Evolutionary conservation across 148 eudicot genomes (phyloP), one percentile per base, ranked within the genome.

Genomic region (Silene conica): DNA sequence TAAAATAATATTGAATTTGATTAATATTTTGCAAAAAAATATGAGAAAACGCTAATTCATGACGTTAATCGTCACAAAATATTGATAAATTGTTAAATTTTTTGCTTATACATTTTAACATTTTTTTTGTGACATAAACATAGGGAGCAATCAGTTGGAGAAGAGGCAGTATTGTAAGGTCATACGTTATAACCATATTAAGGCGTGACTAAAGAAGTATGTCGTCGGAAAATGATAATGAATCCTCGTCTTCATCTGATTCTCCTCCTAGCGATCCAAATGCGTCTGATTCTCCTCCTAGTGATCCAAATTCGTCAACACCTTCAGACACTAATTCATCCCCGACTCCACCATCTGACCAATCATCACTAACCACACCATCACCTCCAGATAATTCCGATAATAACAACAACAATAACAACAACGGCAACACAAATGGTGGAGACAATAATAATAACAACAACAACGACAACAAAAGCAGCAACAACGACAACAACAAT

Each of bases 121-220:
- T 62, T 26, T 4, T 62, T 62, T 23, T 31, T 31, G 8, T 63
- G 63, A 14, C 5, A 28, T 31, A 18, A 15, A 26, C 25, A 20
- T 67, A 45, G 76, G 87, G 88, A 83, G 67, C 48, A 73, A 73
- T 63, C 63, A 25, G 70, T 80, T 81, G 84, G 89, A 84, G 90
- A 84, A 84, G 87, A 60, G 93, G 84, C 89, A 69, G 71, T 77
- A 57, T 55, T 56, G 34, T 12, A 64, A 50, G 18, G 9, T 66
- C 22, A 14, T 28, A 60, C 64, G 16, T 11, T 8, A 1, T 8
- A 4, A 12, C 9, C 1, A 41, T 15, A 7, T 19, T 77, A 50
- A 50, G 55, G 16, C 55, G 55, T 50, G 55, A 50, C 16, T 50
- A 13, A 67, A 18, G 20, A 2, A 78, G 72, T 78, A 59, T 58